Conservation (phyloP, 2,329 filamentous ascomycete genomes). For the Fusarium sp. region DNA sequence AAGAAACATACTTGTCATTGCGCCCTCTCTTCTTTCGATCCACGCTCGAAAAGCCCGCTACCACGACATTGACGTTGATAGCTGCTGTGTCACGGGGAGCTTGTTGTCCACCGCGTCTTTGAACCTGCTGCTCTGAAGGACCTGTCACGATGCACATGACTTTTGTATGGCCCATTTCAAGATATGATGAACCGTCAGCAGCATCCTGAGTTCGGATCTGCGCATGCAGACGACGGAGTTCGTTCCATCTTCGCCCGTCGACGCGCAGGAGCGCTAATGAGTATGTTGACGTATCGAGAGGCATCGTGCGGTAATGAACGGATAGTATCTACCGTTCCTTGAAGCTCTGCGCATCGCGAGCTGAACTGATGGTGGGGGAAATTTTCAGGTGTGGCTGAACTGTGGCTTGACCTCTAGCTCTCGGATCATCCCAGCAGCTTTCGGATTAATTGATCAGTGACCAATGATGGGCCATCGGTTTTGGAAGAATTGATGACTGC, state of each 20-base stretch:
- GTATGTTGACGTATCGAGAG: slow-evolving; percentile 94
- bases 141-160: slow-evolving; percentile 93
- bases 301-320: slow-evolving; percentile 65
- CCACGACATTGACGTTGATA: slow-evolving; percentile 81
- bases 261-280: slow-evolving; percentile 83
- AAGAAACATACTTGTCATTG: slow-evolving; percentile 75
- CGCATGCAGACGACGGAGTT: slow-evolving; percentile 86
- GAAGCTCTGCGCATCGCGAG: slow-evolving; percentile 8
- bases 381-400: slow-evolving; percentile 37
- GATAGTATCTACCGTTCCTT: background rate
- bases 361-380: slow-evolving; percentile 39
- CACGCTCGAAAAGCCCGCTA: slow-evolving; percentile 88
- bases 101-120: slow-evolving; percentile 53
- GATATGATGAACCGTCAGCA: slow-evolving; percentile 90
- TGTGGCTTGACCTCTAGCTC: slow-evolving; percentile 24
- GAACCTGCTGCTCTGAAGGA: slow-evolving; percentile 71
- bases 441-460: slow-evolving; percentile 27
- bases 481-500: slow-evolving; percentile 31
- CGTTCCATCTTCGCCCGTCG: slow-evolving; percentile 94
- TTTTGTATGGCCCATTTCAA: slow-evolving; percentile 98
- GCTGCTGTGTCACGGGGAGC: slow-evolving; percentile 59
- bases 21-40: slow-evolving; percentile 81
- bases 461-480: slow-evolving; percentile 25
- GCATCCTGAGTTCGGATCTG: slow-evolving; percentile 93
- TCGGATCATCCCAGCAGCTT: slow-evolving; percentile 7